A percentile compares a stretch with the other conserved stretches of the same genome.
These are phyloP conservation scores for Coemansia sp. DNA, from an alignment of 192 early-diverging fungal genomes.

Conservation along the genomic window DNA sequence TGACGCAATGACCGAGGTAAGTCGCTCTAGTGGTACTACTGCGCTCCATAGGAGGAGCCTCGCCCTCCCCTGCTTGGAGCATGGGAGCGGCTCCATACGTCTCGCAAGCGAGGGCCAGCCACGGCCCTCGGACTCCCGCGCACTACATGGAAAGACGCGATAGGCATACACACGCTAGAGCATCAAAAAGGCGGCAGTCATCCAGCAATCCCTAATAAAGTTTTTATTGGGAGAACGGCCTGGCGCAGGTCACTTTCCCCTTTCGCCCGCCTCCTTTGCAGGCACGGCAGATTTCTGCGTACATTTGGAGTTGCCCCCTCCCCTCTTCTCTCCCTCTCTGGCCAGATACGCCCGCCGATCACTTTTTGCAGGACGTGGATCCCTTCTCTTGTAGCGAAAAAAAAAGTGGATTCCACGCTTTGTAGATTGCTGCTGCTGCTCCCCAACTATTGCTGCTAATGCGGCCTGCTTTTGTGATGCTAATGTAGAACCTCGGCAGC, in stretches of 20 bases:
- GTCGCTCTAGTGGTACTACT: not conserved
- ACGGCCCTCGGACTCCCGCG: not conserved
- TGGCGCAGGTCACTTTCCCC: not conserved
- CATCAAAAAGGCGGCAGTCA: not conserved
- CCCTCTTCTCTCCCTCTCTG: not conserved
- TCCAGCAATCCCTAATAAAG: slow-evolving; percentile 8
- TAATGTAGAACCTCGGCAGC: slow-evolving; percentile 30
- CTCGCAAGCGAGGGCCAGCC: not conserved
- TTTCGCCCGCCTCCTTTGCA: not conserved
- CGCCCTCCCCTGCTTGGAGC: not conserved
- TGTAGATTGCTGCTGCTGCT: not conserved
- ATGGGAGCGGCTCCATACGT: not conserved
- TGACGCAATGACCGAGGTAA: slow-evolving; percentile 36
- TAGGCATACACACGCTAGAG: not conserved
- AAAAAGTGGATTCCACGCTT: not conserved
- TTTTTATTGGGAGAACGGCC: slow-evolving; percentile 3
- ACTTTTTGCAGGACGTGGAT: not conserved
- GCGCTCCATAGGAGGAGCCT: not conserved
- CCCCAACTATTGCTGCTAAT: slow-evolving; percentile 1
- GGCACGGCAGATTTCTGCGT: slow-evolving; percentile 1
- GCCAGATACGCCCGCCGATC: not conserved
- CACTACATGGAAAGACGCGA: not conserved
- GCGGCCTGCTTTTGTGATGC: not conserved
- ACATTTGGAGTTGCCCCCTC: not conserved
- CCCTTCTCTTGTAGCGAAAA: slow-evolving; percentile 1